Conservation (phyloP, 306 rosid species). For the Rosa chinensis region DNA sequence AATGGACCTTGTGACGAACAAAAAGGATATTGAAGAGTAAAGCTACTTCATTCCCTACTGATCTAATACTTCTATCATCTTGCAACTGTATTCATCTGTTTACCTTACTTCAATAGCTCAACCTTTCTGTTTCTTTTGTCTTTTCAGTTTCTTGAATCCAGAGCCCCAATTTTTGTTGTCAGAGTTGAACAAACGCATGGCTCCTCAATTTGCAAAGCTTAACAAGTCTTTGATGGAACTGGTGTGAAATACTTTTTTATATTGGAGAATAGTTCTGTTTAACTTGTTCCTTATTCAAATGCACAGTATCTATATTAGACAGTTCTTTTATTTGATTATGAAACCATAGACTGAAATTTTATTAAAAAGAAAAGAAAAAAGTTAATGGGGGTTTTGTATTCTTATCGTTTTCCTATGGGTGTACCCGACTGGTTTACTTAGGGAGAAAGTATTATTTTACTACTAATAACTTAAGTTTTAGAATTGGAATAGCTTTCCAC, state of each 20-base stretch:
- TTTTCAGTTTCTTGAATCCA: slow-evolving; percentile 70
- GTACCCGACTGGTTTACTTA: neutral
- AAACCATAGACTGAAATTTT: neutral
- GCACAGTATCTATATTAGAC: neutral
- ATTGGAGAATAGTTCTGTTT: neutral
- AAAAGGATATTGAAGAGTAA: slow-evolving; percentile 77
- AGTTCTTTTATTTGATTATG: neutral
- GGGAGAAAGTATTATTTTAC: neutral
- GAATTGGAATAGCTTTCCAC: neutral
- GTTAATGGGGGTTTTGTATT: neutral
- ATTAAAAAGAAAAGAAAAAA: neutral
- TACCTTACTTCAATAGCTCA: slow-evolving; percentile 7
- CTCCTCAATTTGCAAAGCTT: slow-evolving; percentile 83
- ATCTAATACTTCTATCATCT: slow-evolving; percentile 7
- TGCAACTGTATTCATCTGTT: slow-evolving; percentile 9
- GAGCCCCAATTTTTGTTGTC: slow-evolving; percentile 70
- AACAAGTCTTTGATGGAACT: slow-evolving; percentile 83
- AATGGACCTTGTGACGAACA: slow-evolving; percentile 84
- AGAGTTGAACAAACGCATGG: slow-evolving; percentile 79
- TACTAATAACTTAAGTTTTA: neutral
- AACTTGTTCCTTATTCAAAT: neutral
- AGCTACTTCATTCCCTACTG: slow-evolving; percentile 1
- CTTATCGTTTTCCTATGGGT: neutral
- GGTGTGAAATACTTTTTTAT: slow-evolving; percentile 37
- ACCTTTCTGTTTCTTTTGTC: neutral